A percentile compares a stretch with the other conserved stretches of the same genome.
Conservation (phyloP, 176 grass and related monocot genomes). For the Aegilops longissima region DNA sequence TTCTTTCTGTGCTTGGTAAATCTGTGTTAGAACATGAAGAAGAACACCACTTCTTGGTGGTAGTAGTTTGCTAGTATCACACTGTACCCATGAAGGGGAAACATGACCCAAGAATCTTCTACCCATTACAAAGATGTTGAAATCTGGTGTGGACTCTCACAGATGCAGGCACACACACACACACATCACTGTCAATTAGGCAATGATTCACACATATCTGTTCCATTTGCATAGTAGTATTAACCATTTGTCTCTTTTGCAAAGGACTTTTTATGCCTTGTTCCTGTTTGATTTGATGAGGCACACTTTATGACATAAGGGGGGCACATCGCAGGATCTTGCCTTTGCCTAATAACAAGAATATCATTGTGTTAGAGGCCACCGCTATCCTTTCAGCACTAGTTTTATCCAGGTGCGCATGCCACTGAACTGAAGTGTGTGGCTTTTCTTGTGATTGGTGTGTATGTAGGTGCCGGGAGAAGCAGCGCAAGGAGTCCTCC, state of each 20-base stretch:
- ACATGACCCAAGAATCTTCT: conserved; percentile 13
- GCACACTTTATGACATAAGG: not conserved
- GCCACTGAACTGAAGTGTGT: conserved; percentile 3
- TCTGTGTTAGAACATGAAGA: conserved; percentile 22
- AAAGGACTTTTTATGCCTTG: conserved; percentile 8
- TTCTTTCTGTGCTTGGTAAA: conserved; percentile 8
- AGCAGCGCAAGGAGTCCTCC: conserved; percentile 96
- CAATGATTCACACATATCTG: conserved; percentile 46
- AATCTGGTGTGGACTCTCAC: conserved; percentile 21
- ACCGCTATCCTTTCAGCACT: not conserved
- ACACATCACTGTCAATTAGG: conserved; percentile 46
- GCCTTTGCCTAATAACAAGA: conserved; percentile 7
- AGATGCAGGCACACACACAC: conserved; percentile 22
- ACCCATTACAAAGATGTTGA: not conserved
- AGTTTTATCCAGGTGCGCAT: not conserved
- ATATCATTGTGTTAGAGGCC: conserved; percentile 8
- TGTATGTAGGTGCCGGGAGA: conserved; percentile 84
- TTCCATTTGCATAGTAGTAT: conserved; percentile 22
- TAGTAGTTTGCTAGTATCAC: not conserved
- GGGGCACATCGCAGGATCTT: conserved; percentile 1
- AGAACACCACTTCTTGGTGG: not conserved
- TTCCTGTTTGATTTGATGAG: conserved; percentile 30
- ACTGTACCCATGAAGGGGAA: conserved; percentile 12
- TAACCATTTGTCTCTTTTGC: conserved; percentile 48
- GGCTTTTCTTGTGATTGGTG: not conserved